Evolutionary conservation across 345 rosid species (phyloP).

Genomic region (Eucalyptus curtisii): DNA sequence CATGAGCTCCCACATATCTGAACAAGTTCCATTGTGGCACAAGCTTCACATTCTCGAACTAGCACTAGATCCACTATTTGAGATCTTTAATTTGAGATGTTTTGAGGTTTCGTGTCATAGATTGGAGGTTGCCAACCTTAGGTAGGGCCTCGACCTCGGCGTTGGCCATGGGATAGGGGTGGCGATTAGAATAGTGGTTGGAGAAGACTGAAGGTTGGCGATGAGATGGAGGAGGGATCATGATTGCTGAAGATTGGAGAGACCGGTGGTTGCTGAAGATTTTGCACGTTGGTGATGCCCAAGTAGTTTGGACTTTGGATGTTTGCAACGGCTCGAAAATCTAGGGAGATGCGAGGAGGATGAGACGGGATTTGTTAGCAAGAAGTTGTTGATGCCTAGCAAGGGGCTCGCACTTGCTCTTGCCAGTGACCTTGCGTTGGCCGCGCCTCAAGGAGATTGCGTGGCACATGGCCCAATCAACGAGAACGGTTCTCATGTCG

Average conservation of each 20-base stretch:
- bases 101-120: background rate
- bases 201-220: background rate
- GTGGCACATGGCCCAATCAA: background rate
- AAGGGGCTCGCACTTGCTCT: background rate
- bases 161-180: background rate
- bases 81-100: background rate
- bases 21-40: background rate
- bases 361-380: background rate
- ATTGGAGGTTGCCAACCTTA: background rate
- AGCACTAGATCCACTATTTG: background rate
- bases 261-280: background rate
- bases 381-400: background rate
- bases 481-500: background rate
- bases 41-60: background rate
- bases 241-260: background rate
- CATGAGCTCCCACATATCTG: background rate
- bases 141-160: background rate
- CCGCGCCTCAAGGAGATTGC: background rate
- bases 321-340: background rate
- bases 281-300: background rate
- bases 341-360: too few species aligned
- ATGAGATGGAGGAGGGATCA: background rate
- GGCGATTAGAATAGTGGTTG: background rate
- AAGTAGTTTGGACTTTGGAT: background rate
- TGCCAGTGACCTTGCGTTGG: background rate